These are phyloP conservation scores for Filobasidium floriforme DNA, from an alignment of 768 basidiomycete genomes.

Conservation along the genomic window DNA sequence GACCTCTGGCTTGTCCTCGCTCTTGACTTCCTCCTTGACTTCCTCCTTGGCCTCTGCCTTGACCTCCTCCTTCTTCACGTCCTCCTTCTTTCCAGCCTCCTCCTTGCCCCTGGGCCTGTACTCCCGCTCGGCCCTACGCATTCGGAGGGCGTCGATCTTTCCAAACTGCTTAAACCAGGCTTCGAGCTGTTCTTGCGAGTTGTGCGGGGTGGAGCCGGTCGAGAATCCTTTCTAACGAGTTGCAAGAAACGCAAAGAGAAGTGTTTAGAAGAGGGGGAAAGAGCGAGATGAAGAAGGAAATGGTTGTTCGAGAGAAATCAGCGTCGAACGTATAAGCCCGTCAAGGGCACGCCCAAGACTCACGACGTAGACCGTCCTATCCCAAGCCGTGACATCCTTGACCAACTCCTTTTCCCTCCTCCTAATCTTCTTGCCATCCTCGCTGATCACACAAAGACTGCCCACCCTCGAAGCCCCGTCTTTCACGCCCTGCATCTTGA, in stretches of 20 bases:
- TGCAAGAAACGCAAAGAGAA: neutral
- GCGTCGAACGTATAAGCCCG: too few relatives aligned
- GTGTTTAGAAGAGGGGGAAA: neutral
- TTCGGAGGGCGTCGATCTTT: slow-evolving; percentile 69
- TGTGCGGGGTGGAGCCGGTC: slow-evolving; percentile 41
- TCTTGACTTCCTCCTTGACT: slow-evolving; percentile 48
- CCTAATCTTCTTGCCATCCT: slow-evolving; percentile 63
- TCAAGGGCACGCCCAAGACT: neutral
- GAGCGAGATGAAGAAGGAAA: too few relatives aligned
- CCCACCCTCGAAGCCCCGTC: neutral
- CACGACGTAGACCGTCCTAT: slow-evolving; percentile 68
- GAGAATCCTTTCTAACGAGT: slow-evolving; percentile 65
- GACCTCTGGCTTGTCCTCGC: slow-evolving; percentile 30
- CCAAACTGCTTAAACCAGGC: slow-evolving; percentile 73
- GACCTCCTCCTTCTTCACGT: neutral
- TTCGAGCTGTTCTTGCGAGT: slow-evolving; percentile 66
- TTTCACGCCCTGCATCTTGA: neutral
- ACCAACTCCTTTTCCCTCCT: slow-evolving; percentile 60
- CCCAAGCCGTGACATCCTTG: slow-evolving; percentile 68
- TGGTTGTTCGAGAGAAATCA: too few relatives aligned
- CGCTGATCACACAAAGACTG: slow-evolving; percentile 11
- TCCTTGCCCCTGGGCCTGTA: neutral
- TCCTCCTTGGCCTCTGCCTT: slow-evolving; percentile 48
- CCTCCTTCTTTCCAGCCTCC: neutral
- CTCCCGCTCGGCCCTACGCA: slow-evolving; percentile 55